These are phyloP conservation scores for Monosporozyma unispora DNA, from an alignment of 805 yeast species.

Conservation along the genomic window DNA sequence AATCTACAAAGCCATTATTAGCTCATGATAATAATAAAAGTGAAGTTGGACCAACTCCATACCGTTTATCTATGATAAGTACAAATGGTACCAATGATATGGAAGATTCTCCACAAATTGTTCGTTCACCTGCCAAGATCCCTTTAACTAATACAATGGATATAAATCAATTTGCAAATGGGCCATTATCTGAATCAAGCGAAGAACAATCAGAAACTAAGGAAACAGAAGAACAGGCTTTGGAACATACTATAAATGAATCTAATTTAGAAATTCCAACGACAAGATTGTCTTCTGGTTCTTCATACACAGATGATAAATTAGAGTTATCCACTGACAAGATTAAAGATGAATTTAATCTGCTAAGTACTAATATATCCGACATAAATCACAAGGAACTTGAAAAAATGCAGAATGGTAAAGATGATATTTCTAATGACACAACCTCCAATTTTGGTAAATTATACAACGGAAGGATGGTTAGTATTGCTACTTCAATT, in stretches of 20 bases:
- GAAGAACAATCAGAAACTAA: not conserved
- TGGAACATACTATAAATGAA: not conserved
- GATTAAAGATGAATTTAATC: constrained; percentile 11
- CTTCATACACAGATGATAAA: constrained; percentile 18
- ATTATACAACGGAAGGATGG: constrained; percentile 14
- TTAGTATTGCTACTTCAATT: constrained; percentile 21
- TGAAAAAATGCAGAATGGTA: not conserved
- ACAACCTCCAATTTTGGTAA: not conserved
- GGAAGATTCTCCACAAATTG: constrained; percentile 10
- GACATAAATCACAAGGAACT: not conserved
- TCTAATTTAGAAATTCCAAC: constrained; percentile 5
- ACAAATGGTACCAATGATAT: not conserved
- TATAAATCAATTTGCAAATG: constrained; percentile 15
- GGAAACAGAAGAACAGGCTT: not conserved
- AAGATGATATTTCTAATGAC: not conserved
- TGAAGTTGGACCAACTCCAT: constrained; percentile 1
- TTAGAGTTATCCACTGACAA: constrained; percentile 16
- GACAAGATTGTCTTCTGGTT: constrained; percentile 20
- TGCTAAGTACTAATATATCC: constrained; percentile 2
- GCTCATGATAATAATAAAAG: constrained; percentile 6
- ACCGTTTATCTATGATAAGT: not conserved
- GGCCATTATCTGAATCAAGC: not conserved
- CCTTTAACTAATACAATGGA: constrained; percentile 21
- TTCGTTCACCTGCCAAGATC: constrained; percentile 20
- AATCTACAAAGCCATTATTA: constrained; percentile 19